phyloP scores from a whole-genome alignment of 2,329 filamentous ascomycete genomes.

The Pezicula neosporulosa region DNA sequence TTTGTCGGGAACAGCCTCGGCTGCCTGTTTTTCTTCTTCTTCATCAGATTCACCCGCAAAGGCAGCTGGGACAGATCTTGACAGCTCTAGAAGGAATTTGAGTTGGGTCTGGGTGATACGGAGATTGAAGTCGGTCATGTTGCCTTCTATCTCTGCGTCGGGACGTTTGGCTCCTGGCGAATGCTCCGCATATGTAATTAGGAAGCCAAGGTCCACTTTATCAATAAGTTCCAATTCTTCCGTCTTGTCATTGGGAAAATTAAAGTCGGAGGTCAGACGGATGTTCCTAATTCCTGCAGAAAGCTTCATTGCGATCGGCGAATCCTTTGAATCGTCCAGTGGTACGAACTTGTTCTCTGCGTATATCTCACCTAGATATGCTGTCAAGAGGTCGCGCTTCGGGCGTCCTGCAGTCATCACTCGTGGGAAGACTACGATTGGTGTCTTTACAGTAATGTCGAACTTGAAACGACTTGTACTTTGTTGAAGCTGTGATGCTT shows the following conservation, averaged over 20 bases:
- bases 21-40: conserved; percentile 70
- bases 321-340: conserved; percentile 70
- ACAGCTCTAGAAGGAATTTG: conserved; percentile 84
- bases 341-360: conserved; percentile 90
- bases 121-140: conserved; percentile 90
- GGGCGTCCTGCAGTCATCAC: conserved; percentile 66
- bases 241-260: conserved; percentile 66
- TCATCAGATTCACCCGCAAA: conserved; percentile 74
- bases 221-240: conserved; percentile 97
- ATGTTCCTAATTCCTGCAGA: conserved; percentile 91
- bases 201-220: conserved; percentile 91
- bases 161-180: conserved; percentile 72
- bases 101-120: conserved; percentile 87
- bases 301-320: conserved; percentile 82
- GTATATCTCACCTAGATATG: conserved; percentile 95
- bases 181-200: conserved; percentile 89
- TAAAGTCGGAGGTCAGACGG: conserved; percentile 82
- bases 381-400: conserved; percentile 79
- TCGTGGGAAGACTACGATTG: conserved; percentile 91
- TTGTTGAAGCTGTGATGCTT: conserved; percentile 90
- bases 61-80: conserved; percentile 80
- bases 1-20: conserved; percentile 65
- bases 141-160: conserved; percentile 86
- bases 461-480: conserved; percentile 89
- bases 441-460: conserved; percentile 88